Base-by-base conservation (phyloP, 2,329 filamentous ascomycete genomes). In the Thermothelomyces thermophilus region DNA sequence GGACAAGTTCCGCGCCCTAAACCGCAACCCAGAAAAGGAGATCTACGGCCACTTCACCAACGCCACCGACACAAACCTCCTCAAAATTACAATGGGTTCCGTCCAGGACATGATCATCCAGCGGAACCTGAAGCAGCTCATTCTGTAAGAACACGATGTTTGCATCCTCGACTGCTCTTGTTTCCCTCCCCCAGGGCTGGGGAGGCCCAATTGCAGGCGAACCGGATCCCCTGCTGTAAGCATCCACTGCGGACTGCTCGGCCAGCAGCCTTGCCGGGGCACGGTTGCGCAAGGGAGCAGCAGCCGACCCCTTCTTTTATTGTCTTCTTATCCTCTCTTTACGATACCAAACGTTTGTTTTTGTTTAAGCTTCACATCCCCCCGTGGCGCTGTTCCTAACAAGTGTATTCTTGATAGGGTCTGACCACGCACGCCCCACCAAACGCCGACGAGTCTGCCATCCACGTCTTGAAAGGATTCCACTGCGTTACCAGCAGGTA, bases 101-200 rank as follows among this genome's bases (percentile, higher is more conserved):
- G 87, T 91, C 48, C 86, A 91, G 68, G 87, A 91, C 66, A 91
- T 89, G 83, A 87, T 90, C 61, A 88, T 90, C 62, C 86, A 90
- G 69, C 84, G 84, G 65, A 90, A 90, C 66, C 75, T 90, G 49
- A 87, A 88, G 70, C 84, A 85, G 68, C 73, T 90, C 62, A 87
- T 90, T 63, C 72, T 87, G 69, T 87, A 70, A 77, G 57, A 52
- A 45, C n/a, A 31, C 47, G 47, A 52, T 46, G 36, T 41, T 39
- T 31, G 40, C 30, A 41, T n/a, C 14, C 37, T 37, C 19, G 28
- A 10, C 33, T 16, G n/a, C 37, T 24, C 16, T 40, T 9, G n/a
- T 47, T 16, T 37, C 13, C 37, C 36, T 20, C 5, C 17, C 9
- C 31, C 33, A 22, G 5, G 19, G 22, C 14, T 9, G 16, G 8